phyloP scores from a whole-genome alignment of 345 rosid genomes.

The Bruguiera sexangula region DNA sequence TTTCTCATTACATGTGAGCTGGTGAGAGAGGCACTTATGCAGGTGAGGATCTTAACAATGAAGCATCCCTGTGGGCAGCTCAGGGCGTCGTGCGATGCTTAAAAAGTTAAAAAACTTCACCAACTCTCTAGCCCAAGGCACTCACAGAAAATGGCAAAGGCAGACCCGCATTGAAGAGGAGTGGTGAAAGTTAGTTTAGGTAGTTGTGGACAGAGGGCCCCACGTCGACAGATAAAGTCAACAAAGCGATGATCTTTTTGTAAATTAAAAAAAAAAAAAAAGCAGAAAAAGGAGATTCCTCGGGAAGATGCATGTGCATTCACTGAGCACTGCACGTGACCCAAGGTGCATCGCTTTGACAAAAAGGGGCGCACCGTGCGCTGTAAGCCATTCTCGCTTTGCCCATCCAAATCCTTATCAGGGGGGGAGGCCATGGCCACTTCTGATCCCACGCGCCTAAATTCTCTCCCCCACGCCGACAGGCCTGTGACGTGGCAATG shows the following conservation, averaged over 20 bases:
- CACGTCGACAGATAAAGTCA: neutral
- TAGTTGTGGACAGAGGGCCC: constrained; percentile 20
- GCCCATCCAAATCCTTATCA: neutral
- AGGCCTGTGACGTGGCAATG: too few relatives aligned
- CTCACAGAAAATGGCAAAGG: neutral
- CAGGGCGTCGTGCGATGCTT: too few relatives aligned
- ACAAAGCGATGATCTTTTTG: neutral
- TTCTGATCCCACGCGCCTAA: neutral
- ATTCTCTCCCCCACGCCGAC: too few relatives aligned
- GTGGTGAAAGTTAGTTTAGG: constrained; percentile 20
- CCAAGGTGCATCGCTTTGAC: constrained; percentile 29
- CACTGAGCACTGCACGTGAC: constrained; percentile 35
- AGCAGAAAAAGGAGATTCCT: too few relatives aligned
- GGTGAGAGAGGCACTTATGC: too few relatives aligned
- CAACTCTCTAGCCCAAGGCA: neutral
- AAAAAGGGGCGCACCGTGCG: constrained; percentile 34
- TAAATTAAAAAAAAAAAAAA: neutral
- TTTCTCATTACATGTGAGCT: too few relatives aligned
- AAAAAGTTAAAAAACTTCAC: too few relatives aligned
- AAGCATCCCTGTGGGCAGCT: too few relatives aligned
- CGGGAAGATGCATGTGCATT: constrained; percentile 28
- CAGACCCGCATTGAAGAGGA: neutral
- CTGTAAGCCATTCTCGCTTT: constrained; percentile 2
- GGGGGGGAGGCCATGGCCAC: neutral
- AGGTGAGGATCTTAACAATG: too few relatives aligned